A percentile compares a stretch with the other conserved stretches of the same genome.
phyloP scores from a whole-genome alignment of 768 basidiomycete genomes.

The Leccinum broughii region DNA sequence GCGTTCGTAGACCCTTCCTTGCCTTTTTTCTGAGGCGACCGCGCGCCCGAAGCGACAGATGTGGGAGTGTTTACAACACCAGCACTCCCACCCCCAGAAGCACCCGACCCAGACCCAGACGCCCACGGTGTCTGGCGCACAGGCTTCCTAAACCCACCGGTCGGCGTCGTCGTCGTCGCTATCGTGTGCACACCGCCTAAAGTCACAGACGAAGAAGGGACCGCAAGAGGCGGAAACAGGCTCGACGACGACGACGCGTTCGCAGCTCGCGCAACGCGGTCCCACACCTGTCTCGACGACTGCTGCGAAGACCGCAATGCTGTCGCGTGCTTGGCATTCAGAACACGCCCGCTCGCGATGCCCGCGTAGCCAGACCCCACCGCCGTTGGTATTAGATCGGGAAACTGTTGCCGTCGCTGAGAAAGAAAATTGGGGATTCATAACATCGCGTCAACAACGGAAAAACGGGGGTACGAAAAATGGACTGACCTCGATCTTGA shows the following conservation, averaged over 20 bases:
- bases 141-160: conserved; percentile 38
- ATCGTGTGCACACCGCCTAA: neutral
- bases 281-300: conserved; percentile 73
- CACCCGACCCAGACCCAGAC: conserved; percentile 18
- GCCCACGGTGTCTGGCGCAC: conserved; percentile 67
- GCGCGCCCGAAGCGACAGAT: neutral
- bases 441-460: neutral
- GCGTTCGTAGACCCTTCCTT: neutral
- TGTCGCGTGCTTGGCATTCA: conserved; percentile 81
- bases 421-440: too few species aligned
- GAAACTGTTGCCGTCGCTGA: conserved; percentile 85
- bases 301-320: conserved; percentile 54
- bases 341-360: conserved; percentile 77
- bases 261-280: conserved; percentile 85
- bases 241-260: conserved; percentile 41
- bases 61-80: neutral
- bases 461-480: neutral
- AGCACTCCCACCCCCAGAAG: conserved; percentile 6
- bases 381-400: conserved; percentile 63
- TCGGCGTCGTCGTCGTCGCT: neutral
- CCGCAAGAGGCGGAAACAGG: conserved; percentile 35
- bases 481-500: conserved; percentile 82
- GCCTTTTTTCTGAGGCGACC: conserved; percentile 15
- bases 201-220: neutral
- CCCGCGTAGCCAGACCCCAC: conserved; percentile 72